These are phyloP conservation scores for Lactarius akahatsu DNA, from an alignment of 768 basidiomycete species.

Conservation along the genomic window DNA sequence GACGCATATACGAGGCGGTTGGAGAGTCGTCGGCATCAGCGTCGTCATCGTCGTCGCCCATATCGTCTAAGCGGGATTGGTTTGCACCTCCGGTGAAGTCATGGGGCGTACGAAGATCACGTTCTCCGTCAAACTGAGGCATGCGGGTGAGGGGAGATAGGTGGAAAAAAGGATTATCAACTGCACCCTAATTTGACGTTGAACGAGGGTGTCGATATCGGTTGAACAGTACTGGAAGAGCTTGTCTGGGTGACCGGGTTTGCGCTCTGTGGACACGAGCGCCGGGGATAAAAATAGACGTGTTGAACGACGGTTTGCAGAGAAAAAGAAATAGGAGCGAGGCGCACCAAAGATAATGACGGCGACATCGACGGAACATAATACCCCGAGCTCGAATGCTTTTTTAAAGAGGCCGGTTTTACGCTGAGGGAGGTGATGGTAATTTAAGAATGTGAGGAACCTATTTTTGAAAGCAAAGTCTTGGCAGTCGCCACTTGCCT, in stretches of 20 bases:
- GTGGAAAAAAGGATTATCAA: not conserved
- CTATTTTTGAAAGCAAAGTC: slow-evolving; percentile 37
- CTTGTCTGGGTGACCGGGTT: slow-evolving; percentile 75
- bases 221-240: slow-evolving; percentile 79
- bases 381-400: slow-evolving; percentile 86
- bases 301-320: not conserved
- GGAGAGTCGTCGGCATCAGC: slow-evolving; percentile 27
- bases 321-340: slow-evolving; percentile 30
- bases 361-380: slow-evolving; percentile 85
- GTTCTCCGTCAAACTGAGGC: slow-evolving; percentile 50
- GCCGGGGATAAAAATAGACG: slow-evolving; percentile 43
- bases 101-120: slow-evolving; percentile 48
- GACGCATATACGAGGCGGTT: slow-evolving; percentile 17
- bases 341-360: slow-evolving; percentile 79
- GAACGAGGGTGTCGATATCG: slow-evolving; percentile 67
- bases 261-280: slow-evolving; percentile 53
- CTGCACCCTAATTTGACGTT: slow-evolving; percentile 59
- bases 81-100: slow-evolving; percentile 45
- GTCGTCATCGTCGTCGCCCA: slow-evolving; percentile 37
- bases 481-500: slow-evolving; percentile 49
- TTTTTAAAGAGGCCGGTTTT: slow-evolving; percentile 92
- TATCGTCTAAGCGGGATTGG: slow-evolving; percentile 39
- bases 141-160: not conserved
- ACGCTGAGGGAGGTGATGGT: slow-evolving; percentile 49
- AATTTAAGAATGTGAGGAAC: slow-evolving; percentile 58